Conservation (phyloP, 2,329 filamentous ascomycete genomes). For the Dendrostoma leiphaemia region DNA sequence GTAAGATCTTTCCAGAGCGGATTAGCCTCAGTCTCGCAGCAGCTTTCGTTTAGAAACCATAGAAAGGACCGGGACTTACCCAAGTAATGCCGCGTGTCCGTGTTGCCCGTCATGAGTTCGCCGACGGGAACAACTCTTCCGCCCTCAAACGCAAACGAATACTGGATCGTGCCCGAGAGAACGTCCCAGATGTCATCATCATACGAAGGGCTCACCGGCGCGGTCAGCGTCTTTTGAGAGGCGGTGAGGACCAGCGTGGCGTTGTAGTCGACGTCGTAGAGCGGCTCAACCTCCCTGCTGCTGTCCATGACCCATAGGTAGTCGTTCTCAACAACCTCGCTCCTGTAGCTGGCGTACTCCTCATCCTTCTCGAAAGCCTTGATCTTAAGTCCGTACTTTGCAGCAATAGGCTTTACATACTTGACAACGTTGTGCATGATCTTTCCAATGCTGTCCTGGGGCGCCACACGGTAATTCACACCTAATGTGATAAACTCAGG, state of each 20-base stretch:
- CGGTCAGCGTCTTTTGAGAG: conserved; percentile 30
- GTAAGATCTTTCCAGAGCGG: conserved; percentile 27
- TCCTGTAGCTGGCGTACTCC: conserved; percentile 25
- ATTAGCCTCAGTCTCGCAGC: conserved; percentile 12
- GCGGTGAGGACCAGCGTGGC: conserved; percentile 36
- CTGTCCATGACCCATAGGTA: not conserved
- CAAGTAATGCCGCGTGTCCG: conserved; percentile 35
- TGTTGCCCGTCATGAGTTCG: conserved; percentile 36
- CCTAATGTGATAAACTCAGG: conserved; percentile 51
- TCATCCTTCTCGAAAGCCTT: conserved; percentile 43
- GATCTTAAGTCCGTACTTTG: conserved; percentile 47
- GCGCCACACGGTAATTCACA: conserved; percentile 57
- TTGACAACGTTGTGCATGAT: conserved; percentile 44
- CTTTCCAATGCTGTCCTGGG: conserved; percentile 46
- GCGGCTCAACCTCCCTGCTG: conserved; percentile 23
- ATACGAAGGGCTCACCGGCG: conserved; percentile 35
- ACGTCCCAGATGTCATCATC: conserved; percentile 26
- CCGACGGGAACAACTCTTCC: conserved; percentile 35
- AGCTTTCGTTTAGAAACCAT: not conserved
- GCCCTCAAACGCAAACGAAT: conserved; percentile 30
- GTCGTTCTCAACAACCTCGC: not conserved
- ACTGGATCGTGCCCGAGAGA: conserved; percentile 29
- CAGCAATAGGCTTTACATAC: conserved; percentile 43
- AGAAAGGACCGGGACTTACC: not conserved
- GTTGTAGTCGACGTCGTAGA: conserved; percentile 39